These are phyloP conservation scores for Monotropa hypopitys DNA, from an alignment of 179 eudicot species.

Conservation along the genomic window DNA sequence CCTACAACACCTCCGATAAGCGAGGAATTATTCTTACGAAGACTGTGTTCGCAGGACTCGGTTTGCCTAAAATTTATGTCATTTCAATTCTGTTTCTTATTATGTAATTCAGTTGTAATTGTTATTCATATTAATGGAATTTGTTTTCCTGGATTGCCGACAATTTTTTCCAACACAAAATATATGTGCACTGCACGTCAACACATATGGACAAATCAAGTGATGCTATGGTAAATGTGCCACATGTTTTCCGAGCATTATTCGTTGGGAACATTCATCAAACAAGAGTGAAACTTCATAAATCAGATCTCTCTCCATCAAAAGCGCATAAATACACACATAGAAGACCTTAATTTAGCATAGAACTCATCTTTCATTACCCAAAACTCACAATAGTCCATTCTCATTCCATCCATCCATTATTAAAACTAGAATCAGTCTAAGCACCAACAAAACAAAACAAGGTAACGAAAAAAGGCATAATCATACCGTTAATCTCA, in stretches of 20 bases:
- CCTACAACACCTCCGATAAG: too few relatives aligned
- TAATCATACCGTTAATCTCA: conserved; percentile 11
- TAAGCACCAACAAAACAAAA: background rate
- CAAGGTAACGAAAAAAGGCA: background rate
- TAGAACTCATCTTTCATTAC: background rate
- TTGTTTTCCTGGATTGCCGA: too few relatives aligned
- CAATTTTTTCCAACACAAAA: too few relatives aligned
- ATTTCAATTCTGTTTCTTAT: too few relatives aligned
- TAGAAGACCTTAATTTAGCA: background rate
- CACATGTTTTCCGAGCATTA: background rate
- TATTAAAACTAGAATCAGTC: background rate
- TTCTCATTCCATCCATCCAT: background rate
- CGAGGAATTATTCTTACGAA: too few relatives aligned
- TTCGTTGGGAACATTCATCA: background rate
- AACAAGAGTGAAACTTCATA: background rate
- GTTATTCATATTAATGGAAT: too few relatives aligned
- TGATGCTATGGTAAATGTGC: background rate
- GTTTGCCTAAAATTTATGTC: too few relatives aligned
- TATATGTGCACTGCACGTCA: too few relatives aligned
- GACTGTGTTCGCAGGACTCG: too few relatives aligned
- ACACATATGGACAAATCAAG: background rate
- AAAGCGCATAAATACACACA: background rate
- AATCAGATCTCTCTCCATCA: background rate
- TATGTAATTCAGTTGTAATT: too few relatives aligned
- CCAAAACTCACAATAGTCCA: background rate